These are phyloP conservation scores for Lactarius tabidus DNA, from an alignment of 768 basidiomycete genomes.

Conservation along the genomic window DNA sequence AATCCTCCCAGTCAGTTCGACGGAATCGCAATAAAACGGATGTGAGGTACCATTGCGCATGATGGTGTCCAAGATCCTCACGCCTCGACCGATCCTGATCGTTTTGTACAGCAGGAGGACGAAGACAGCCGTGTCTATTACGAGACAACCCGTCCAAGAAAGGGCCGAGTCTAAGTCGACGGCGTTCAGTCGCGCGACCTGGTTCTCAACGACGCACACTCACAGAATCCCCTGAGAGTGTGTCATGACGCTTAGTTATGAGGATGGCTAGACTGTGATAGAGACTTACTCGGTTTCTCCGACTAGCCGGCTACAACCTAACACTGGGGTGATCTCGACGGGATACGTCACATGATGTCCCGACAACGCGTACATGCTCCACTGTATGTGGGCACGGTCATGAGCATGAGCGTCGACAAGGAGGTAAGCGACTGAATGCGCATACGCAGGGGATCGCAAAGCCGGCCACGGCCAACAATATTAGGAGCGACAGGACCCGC, in stretches of 20 bases:
- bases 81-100: background rate
- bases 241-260: background rate
- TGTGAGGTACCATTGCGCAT: background rate
- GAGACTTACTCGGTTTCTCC: slow-evolving; percentile 6
- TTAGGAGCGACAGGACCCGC: background rate
- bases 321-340: background rate
- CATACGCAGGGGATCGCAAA: background rate
- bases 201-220: background rate
- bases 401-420: background rate
- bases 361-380: background rate
- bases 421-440: background rate
- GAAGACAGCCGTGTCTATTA: background rate
- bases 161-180: background rate
- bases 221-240: background rate
- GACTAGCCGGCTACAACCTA: background rate
- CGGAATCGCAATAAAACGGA: background rate
- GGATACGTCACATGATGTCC: background rate
- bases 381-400: background rate
- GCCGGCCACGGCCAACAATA: background rate
- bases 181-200: background rate
- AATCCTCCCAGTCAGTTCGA: background rate
- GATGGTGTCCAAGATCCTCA: background rate
- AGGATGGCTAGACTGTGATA: background rate
- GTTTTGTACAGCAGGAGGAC: background rate
- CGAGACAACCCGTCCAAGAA: background rate